These are phyloP conservation scores for Zygoascus ofunaensis DNA, from an alignment of 805 yeast species.

Conservation along the genomic window DNA sequence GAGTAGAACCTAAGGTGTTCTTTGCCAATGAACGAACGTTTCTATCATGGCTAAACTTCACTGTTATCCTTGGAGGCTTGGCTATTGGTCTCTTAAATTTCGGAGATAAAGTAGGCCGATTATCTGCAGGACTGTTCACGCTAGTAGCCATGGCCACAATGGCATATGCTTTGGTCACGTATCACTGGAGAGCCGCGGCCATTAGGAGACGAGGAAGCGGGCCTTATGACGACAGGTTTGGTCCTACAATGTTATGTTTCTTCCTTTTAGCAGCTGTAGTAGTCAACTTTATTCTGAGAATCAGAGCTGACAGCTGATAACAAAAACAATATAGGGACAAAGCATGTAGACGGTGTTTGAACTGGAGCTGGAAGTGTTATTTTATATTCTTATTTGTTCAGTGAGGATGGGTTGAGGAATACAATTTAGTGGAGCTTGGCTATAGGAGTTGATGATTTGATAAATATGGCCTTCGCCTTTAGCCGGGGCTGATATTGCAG, in stretches of 20 bases:
- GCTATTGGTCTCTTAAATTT: slow-evolving; percentile 94
- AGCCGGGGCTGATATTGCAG: too few relatives aligned
- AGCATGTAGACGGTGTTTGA: too few relatives aligned
- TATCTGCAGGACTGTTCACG: slow-evolving; percentile 90
- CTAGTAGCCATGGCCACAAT: slow-evolving; percentile 95
- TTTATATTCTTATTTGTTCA: too few relatives aligned
- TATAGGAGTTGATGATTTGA: too few relatives aligned
- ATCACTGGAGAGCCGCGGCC: slow-evolving; percentile 99
- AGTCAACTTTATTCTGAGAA: slow-evolving; percentile 81
- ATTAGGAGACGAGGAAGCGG: slow-evolving; percentile 96
- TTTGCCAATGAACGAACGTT: slow-evolving; percentile 98
- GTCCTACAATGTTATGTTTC: slow-evolving; percentile 95
- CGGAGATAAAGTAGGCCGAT: slow-evolving; percentile 88
- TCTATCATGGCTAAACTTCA: slow-evolving; percentile 95
- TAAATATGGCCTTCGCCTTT: too few relatives aligned
- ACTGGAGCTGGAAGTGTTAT: too few relatives aligned
- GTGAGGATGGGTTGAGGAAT: too few relatives aligned
- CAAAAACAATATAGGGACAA: too few relatives aligned
- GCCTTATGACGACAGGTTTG: slow-evolving; percentile 98
- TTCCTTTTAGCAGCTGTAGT: slow-evolving; percentile 89
- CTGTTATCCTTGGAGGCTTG: slow-evolving; percentile 94
- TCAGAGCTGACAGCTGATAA: slow-evolving; percentile 28
- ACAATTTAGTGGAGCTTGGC: too few relatives aligned
- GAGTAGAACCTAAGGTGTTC: slow-evolving; percentile 98
- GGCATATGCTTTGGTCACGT: slow-evolving; percentile 90